A percentile compares a stretch with the other conserved stretches of the same genome.
These are phyloP conservation scores for Naumovozyma dairenensis DNA, from an alignment of 805 yeast species.

Conservation along the genomic window DNA sequence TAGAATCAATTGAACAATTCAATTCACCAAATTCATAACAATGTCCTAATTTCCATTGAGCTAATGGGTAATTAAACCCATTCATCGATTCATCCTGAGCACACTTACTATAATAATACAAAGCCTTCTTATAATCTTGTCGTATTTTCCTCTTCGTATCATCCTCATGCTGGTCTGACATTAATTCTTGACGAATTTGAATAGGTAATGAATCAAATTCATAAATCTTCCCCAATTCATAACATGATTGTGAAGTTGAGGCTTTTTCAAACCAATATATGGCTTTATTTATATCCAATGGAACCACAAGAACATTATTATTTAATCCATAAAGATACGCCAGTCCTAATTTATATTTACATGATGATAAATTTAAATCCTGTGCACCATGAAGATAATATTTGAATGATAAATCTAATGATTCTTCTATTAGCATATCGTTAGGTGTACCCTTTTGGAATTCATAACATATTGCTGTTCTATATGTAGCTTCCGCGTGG, in stretches of 20 bases:
- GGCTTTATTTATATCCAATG: conserved; percentile 27
- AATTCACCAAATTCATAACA: conserved; percentile 63
- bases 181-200: conserved; percentile 10
- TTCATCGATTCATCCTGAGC: conserved; percentile 38
- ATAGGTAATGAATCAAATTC: conserved; percentile 36
- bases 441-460: conserved; percentile 29
- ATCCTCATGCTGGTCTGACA: not conserved
- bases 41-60: conserved; percentile 63
- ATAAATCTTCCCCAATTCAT: conserved; percentile 46
- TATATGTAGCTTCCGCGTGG: conserved; percentile 52
- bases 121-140: conserved; percentile 34
- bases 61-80: conserved; percentile 46
- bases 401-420: conserved; percentile 36
- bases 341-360: conserved; percentile 70
- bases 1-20: conserved; percentile 42
- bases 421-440: conserved; percentile 29
- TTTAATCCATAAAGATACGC: conserved; percentile 43
- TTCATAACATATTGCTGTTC: conserved; percentile 65
- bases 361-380: conserved; percentile 45
- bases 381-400: conserved; percentile 54
- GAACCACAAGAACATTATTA: conserved; percentile 24
- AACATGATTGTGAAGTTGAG: conserved; percentile 44
- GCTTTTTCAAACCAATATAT: conserved; percentile 43
- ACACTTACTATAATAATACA: conserved; percentile 46
- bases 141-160: conserved; percentile 7